A percentile compares a stretch with the other conserved stretches of the same genome.
These are phyloP conservation scores for Cryptococcus amylolentus DNA, from an alignment of 1,284 basidiomycete genomes.

Conservation along the genomic window DNA sequence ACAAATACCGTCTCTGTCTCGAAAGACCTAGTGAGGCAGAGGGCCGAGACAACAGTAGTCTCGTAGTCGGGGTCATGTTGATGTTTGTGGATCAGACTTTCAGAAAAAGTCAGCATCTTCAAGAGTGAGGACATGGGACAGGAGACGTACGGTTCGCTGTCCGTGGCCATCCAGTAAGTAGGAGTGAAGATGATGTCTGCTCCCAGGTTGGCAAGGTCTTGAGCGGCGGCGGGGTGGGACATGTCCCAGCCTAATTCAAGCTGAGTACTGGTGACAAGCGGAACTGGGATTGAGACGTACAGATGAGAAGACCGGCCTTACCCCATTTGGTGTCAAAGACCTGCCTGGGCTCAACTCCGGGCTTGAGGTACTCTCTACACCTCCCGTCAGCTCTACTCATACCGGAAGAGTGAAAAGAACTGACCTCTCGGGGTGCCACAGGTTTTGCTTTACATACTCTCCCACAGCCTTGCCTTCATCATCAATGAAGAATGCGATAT, in stretches of 20 bases:
- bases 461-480: conserved; percentile 30
- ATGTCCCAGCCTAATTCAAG: conserved; percentile 44
- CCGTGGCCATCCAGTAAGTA: conserved; percentile 47
- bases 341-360: conserved; percentile 32
- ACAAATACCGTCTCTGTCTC: conserved; percentile 46
- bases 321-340: conserved; percentile 47
- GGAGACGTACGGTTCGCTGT: conserved; percentile 44
- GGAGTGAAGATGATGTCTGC: conserved; percentile 46
- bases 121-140: background rate
- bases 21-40: conserved; percentile 35
- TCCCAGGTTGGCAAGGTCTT: conserved; percentile 36
- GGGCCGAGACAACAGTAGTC: conserved; percentile 27
- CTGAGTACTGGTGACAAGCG: background rate
- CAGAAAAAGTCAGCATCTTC: background rate
- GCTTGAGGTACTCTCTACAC: conserved; percentile 39
- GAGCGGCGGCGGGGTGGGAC: conserved; percentile 40
- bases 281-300: conserved; percentile 17
- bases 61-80: conserved; percentile 36
- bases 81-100: conserved; percentile 24
- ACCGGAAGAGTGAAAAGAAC: conserved; percentile 2
- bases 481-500: conserved; percentile 47
- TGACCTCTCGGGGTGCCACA: conserved; percentile 50
- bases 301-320: conserved; percentile 45
- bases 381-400: background rate
- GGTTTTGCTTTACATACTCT: conserved; percentile 45